These are phyloP conservation scores for Tubosaeta brunneosetosa DNA, from an alignment of 768 basidiomycete genomes.

Conservation along the genomic window DNA sequence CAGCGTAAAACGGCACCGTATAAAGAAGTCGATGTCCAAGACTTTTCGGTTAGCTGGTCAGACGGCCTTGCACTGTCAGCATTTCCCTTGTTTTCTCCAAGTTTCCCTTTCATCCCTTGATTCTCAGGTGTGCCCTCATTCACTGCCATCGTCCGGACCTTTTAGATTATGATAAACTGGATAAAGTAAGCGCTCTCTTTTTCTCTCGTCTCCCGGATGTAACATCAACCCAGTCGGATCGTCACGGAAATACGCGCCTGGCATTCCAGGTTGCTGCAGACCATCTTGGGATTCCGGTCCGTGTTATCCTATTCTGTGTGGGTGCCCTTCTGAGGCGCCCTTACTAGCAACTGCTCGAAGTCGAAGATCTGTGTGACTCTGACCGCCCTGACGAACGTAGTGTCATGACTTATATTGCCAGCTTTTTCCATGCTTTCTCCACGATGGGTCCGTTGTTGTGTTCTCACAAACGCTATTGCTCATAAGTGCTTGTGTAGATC, in stretches of 20 bases:
- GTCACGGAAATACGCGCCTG: slow-evolving; percentile 76
- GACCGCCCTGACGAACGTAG: slow-evolving; percentile 90
- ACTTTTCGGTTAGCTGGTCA: slow-evolving; percentile 90
- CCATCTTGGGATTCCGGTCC: slow-evolving; percentile 84
- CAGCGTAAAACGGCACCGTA: slow-evolving; percentile 93
- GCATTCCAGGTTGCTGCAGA: slow-evolving; percentile 89
- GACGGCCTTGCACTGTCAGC: slow-evolving; percentile 92
- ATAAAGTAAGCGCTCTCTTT: slow-evolving; percentile 55
- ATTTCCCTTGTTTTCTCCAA: background rate
- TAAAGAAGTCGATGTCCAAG: slow-evolving; percentile 87
- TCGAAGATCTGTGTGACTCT: slow-evolving; percentile 88
- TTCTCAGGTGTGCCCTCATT: slow-evolving; percentile 87
- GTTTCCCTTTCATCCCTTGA: slow-evolving; percentile 4
- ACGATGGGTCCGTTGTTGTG: slow-evolving; percentile 69
- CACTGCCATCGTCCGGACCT: slow-evolving; percentile 97
- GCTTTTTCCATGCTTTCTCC: slow-evolving; percentile 97
- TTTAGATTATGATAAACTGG: slow-evolving; percentile 78
- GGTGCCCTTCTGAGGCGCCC: background rate
- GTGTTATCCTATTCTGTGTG: slow-evolving; percentile 24
- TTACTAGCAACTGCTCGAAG: slow-evolving; percentile 86
- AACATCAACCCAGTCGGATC: slow-evolving; percentile 51
- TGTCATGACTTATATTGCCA: slow-evolving; percentile 97
- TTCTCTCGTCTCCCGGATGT: background rate
- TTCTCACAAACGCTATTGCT: background rate
- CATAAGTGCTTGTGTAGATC: slow-evolving; percentile 49